Conservation (phyloP, 495 filamentous ascomycete genomes). For the Xylaria castorea region DNA sequence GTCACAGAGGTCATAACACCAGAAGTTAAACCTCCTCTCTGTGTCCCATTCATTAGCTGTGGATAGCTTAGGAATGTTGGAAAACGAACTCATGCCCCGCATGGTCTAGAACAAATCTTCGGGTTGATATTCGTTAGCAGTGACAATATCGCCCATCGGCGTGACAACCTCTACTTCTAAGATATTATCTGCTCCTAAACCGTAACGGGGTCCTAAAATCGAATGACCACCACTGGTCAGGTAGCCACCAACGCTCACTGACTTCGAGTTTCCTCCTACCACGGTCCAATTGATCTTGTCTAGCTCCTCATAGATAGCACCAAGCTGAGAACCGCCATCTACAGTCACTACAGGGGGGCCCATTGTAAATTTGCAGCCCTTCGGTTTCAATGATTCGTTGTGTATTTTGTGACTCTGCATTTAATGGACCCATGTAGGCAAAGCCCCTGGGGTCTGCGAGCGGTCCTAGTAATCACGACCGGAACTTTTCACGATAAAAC, state of each 20-base stretch:
- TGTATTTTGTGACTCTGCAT: slow-evolving; percentile 48
- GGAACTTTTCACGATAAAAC: slow-evolving; percentile 67
- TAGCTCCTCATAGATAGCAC: slow-evolving; percentile 41
- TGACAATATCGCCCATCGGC: slow-evolving; percentile 58
- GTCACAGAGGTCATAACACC: slow-evolving; percentile 67
- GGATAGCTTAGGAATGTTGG: background rate
- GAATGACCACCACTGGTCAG: slow-evolving; percentile 68
- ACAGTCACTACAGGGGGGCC: slow-evolving; percentile 46
- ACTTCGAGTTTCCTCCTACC: slow-evolving; percentile 43
- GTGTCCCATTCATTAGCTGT: background rate
- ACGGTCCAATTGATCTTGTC: slow-evolving; percentile 43
- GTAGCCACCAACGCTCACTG: slow-evolving; percentile 59
- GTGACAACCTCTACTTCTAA: slow-evolving; percentile 69
- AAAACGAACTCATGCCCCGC: slow-evolving; percentile 54
- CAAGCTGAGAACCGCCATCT: slow-evolving; percentile 48
- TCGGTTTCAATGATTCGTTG: slow-evolving; percentile 47
- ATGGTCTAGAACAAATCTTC: slow-evolving; percentile 73
- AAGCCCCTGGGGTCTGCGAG: slow-evolving; percentile 55
- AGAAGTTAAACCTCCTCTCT: slow-evolving; percentile 70
- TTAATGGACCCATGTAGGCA: slow-evolving; percentile 60
- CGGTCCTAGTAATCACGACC: slow-evolving; percentile 67
- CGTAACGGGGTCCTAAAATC: slow-evolving; percentile 59
- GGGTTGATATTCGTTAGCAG: slow-evolving; percentile 61
- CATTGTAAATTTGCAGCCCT: slow-evolving; percentile 45
- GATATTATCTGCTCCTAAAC: slow-evolving; percentile 68